These are phyloP conservation scores for Talaromyces sp. DNA, from an alignment of 2,329 filamentous ascomycete species.

Conservation along the genomic window DNA sequence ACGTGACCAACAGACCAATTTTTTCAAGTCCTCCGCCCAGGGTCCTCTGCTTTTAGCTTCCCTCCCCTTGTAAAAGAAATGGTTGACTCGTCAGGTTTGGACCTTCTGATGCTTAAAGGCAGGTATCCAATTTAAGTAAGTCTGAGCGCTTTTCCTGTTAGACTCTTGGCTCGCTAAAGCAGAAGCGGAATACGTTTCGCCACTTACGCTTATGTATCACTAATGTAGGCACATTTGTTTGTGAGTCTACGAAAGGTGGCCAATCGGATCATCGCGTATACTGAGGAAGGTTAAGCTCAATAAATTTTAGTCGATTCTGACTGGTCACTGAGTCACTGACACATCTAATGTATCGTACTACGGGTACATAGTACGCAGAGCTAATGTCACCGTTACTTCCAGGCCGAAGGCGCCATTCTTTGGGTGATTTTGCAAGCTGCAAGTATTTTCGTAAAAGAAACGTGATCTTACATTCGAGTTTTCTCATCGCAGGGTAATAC, in stretches of 20 bases:
- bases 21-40: not conserved
- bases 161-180: not conserved
- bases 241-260: not conserved
- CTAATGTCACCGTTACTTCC: conserved; percentile 11
- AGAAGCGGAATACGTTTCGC: not conserved
- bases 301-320: not conserved
- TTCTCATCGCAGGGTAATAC: not conserved
- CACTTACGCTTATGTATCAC: not conserved
- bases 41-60: not conserved
- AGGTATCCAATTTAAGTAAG: not conserved
- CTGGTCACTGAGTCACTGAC: not conserved
- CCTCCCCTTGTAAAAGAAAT: not conserved
- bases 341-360: not conserved
- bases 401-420: not conserved
- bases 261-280: not conserved
- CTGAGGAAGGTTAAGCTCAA: not conserved
- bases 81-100: not conserved
- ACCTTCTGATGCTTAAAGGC: not conserved
- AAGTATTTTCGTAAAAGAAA: not conserved
- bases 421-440: not conserved
- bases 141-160: not conserved
- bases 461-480: not conserved
- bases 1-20: not conserved
- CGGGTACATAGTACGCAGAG: not conserved
- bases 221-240: not conserved